phyloP scores from a whole-genome alignment of 768 basidiomycete species.

The Nidula microcarpa region DNA sequence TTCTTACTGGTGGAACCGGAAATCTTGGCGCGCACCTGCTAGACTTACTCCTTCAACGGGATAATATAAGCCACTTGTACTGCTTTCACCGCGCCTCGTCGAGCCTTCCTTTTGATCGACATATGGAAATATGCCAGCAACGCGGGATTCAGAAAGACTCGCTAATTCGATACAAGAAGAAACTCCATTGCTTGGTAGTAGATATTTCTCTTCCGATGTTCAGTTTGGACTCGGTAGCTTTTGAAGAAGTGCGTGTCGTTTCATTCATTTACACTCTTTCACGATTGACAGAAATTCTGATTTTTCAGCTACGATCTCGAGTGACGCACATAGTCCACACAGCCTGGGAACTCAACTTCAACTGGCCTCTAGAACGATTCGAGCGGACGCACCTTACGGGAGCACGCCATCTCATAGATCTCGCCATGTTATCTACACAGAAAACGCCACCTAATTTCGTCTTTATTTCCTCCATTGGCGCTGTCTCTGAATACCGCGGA shows the following conservation, averaged over 20 bases:
- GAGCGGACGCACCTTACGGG: constrained; percentile 6
- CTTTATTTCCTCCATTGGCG: constrained; percentile 7
- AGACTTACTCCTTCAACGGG: constrained; percentile 12
- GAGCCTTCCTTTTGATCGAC: neutral
- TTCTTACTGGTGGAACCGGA: constrained; percentile 31
- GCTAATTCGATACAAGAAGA: neutral
- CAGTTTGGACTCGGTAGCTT: neutral
- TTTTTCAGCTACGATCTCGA: neutral
- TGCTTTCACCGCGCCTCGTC: constrained; percentile 16
- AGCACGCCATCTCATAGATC: constrained; percentile 4
- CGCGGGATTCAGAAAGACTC: neutral
- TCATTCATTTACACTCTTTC: too few species aligned
- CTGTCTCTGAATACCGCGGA: neutral
- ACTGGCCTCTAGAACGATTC: constrained; percentile 7
- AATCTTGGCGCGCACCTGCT: constrained; percentile 24
- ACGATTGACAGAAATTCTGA: too few species aligned
- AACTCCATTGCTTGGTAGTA: neutral
- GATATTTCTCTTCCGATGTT: constrained; percentile 2
- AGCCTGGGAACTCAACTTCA: constrained; percentile 10
- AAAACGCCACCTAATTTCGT: neutral
- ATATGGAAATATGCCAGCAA: neutral
- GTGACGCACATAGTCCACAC: constrained; percentile 8
- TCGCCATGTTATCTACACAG: constrained; percentile 2
- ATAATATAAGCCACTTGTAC: constrained; percentile 15
- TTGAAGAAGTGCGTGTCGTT: neutral